These are phyloP conservation scores for Botrytis aclada DNA, from an alignment of 2,329 filamentous ascomycete species.

Conservation along the genomic window DNA sequence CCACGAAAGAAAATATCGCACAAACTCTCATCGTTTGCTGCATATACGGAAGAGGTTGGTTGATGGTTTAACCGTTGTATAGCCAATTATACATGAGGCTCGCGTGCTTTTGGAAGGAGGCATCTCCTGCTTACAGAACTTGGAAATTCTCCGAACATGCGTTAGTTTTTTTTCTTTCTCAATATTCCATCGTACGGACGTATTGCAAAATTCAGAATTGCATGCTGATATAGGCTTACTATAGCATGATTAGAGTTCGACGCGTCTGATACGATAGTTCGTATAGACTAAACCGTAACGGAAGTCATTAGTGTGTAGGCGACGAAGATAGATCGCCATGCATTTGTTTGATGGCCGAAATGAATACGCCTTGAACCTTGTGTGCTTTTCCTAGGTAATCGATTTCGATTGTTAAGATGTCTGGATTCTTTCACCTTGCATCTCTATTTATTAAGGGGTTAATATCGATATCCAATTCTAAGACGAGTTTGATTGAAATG, in stretches of 20 bases:
- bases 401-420: neutral
- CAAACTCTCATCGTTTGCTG: neutral
- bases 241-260: neutral
- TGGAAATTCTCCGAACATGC: neutral
- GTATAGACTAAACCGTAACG: neutral
- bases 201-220: neutral
- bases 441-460: neutral
- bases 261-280: neutral
- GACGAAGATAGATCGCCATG: slow-evolving; percentile 12
- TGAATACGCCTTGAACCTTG: neutral
- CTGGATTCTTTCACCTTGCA: neutral
- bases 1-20: neutral
- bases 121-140: neutral
- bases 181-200: neutral
- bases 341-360: neutral
- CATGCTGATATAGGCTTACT: neutral
- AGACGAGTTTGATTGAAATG: neutral
- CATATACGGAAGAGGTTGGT: slow-evolving; percentile 1
- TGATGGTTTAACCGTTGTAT: neutral
- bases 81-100: neutral
- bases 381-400: neutral
- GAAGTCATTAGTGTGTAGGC: neutral
- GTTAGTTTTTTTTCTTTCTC: neutral
- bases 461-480: neutral
- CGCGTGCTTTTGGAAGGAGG: neutral